Base-by-base conservation (phyloP, 306 rosid genomes). In the Crotalaria pallida region DNA sequence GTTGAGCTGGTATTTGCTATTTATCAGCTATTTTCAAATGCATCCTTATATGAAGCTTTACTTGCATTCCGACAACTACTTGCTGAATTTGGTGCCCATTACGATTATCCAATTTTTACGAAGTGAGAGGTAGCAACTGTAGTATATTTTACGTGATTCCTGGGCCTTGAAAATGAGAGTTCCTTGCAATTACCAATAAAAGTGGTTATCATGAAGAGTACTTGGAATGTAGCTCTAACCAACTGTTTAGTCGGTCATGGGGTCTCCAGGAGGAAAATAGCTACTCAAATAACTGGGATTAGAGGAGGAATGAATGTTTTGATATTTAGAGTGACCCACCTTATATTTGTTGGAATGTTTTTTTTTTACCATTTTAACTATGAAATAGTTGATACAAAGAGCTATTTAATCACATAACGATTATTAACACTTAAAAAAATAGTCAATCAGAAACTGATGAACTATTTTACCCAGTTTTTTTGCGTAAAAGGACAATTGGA, bases 81-180 rank as follows among this genome's bases (percentile, higher is more conserved):
- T 49, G 38, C 47, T 58, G 38, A 38, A 59, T 22, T 34, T 63
- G 58, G 56, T 67, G 68, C 17, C 16, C 45, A 17, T 58, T 4
- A 10, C 18, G 41, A 49, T 76, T 34, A 26, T 58, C 58, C 33
- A 59, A 45, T 22, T 26, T 44, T 11, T 22, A 57, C 44, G 24
- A 68, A 34, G 34, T 56, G 38, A 38, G 72, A n/a, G 24, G 60
- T 21, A 15, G 41, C 47, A 17, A 49, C 61, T 23, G 60, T 19
- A 22, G 41, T 56, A 17, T 66, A 48, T 33, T 19, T 56, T 23
- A 22, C 7, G 10, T 58, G 58, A 72, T 65, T 66, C 13, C 31
- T 33, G 36, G 67, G 58, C 70, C 78, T 58, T 65, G 62, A 61
- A 58, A 29, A 24, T 72, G 52, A 45, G 63, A 65, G 57, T n/a